phyloP scores from a whole-genome alignment of 202 grass and related monocot genomes.

The Saccharum hybrid region DNA sequence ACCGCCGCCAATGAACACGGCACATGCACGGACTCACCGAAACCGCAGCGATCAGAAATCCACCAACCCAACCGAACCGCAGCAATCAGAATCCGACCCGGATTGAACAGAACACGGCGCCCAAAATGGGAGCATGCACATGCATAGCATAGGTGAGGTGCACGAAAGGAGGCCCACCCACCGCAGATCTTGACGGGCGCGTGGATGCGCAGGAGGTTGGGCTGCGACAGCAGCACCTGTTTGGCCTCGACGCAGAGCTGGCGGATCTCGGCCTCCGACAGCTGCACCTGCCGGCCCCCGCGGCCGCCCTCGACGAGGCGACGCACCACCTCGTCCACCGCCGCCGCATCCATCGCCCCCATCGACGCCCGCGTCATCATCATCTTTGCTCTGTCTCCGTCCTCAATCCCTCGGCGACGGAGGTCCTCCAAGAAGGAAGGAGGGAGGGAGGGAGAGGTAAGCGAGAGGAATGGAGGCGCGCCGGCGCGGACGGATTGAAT shows the following conservation, averaged over 20 bases:
- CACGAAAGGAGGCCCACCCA: background rate
- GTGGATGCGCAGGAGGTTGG: slow-evolving; percentile 57
- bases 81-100: background rate
- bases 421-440: background rate
- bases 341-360: slow-evolving; percentile 56
- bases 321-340: slow-evolving; percentile 63
- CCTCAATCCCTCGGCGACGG: background rate
- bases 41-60: background rate
- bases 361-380: slow-evolving; percentile 57
- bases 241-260: slow-evolving; percentile 75
- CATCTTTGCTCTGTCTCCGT: slow-evolving; percentile 17
- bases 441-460: background rate
- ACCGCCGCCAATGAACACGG: background rate
- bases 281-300: slow-evolving; percentile 61
- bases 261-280: slow-evolving; percentile 74
- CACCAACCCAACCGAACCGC: too few relatives aligned
- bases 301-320: slow-evolving; percentile 60
- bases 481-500: background rate
- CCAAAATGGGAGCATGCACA: background rate
- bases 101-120: background rate
- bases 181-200: slow-evolving; percentile 77
- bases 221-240: slow-evolving; percentile 60
- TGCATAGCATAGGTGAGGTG: background rate
- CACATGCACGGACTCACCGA: background rate
- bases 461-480: background rate